Conservation (phyloP, 345 rosid genomes). For the Cardamine chenopodiifolia region DNA sequence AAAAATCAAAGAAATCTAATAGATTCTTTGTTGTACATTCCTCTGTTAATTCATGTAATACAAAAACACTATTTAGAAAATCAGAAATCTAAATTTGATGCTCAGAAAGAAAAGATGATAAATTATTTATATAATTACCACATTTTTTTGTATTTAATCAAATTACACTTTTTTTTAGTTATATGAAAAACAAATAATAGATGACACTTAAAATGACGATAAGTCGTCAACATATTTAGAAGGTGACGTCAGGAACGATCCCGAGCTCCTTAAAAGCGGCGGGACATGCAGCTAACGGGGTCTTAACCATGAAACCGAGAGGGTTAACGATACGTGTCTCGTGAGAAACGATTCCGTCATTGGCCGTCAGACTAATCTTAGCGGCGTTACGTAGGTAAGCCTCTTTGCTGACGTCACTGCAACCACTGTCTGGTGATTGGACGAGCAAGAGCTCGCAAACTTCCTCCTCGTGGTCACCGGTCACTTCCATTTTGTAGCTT, state of each 20-base stretch:
- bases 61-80: slow-evolving; percentile 3
- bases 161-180: neutral
- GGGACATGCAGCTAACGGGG: slow-evolving; percentile 49
- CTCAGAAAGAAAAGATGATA: neutral
- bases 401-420: slow-evolving; percentile 47
- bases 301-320: slow-evolving; percentile 59
- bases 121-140: neutral
- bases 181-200: slow-evolving; percentile 18
- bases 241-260: slow-evolving; percentile 36
- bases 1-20: slow-evolving; percentile 18
- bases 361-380: slow-evolving; percentile 49
- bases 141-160: neutral
- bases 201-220: slow-evolving; percentile 14
- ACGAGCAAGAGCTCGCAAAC: slow-evolving; percentile 51
- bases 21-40: slow-evolving; percentile 33
- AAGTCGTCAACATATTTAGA: slow-evolving; percentile 22
- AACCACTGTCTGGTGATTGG: slow-evolving; percentile 49
- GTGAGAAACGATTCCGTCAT: slow-evolving; percentile 52
- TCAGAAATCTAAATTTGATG: neutral
- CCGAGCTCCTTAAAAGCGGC: slow-evolving; percentile 62
- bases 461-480: slow-evolving; percentile 71
- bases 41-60: slow-evolving; percentile 14
- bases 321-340: slow-evolving; percentile 56
- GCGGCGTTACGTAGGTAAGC: slow-evolving; percentile 46
- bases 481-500: slow-evolving; percentile 48